Percentiles rank a stretch among this genome's conserved stretches.
Conservation (phyloP, 1,284 basidiomycete genomes). For the Cutaneotrichosporon mucoides region DNA sequence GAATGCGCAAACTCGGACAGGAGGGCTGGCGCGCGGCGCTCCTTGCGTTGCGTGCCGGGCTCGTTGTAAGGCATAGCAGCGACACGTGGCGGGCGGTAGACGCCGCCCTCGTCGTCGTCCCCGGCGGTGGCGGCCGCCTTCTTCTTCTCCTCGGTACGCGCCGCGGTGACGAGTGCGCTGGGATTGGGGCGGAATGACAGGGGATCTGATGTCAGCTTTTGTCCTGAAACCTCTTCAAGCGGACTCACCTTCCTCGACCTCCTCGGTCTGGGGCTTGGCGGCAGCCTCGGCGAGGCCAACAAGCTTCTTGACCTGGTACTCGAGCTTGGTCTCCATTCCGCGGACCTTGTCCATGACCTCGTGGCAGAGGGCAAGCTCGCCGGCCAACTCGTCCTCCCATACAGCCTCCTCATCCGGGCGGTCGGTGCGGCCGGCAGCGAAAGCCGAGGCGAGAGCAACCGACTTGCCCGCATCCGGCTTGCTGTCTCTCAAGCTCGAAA, state of each 20-base stretch:
- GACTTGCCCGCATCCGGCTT: constrained; percentile 17
- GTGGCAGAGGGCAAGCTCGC: constrained; percentile 44
- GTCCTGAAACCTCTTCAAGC: neutral
- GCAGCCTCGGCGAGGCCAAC: constrained; percentile 66
- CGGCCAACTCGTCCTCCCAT: constrained; percentile 28
- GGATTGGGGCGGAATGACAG: constrained; percentile 89
- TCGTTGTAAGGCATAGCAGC: constrained; percentile 89
- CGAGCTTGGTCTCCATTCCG: constrained; percentile 74
- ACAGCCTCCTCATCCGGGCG: constrained; percentile 7
- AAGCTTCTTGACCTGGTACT: constrained; percentile 93
- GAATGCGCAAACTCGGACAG: constrained; percentile 58
- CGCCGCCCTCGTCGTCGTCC: constrained; percentile 50
- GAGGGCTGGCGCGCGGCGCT: constrained; percentile 67
- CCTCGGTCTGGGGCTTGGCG: constrained; percentile 50
- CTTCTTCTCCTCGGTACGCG: constrained; percentile 24
- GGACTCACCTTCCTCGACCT: constrained; percentile 60
- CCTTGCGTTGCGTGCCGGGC: constrained; percentile 37
- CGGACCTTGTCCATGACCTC: constrained; percentile 54
- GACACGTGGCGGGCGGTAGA: constrained; percentile 88
- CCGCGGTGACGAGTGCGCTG: constrained; percentile 34
- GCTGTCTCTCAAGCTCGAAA: constrained; percentile 11
- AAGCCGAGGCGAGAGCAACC: constrained; percentile 18
- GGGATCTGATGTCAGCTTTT: constrained; percentile 58
- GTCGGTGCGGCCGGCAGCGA: constrained; percentile 13
- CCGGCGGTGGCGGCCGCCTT: constrained; percentile 33